These are phyloP conservation scores for Deinandra increscens DNA, from an alignment of 129 eudicot genomes.

Conservation along the genomic window DNA sequence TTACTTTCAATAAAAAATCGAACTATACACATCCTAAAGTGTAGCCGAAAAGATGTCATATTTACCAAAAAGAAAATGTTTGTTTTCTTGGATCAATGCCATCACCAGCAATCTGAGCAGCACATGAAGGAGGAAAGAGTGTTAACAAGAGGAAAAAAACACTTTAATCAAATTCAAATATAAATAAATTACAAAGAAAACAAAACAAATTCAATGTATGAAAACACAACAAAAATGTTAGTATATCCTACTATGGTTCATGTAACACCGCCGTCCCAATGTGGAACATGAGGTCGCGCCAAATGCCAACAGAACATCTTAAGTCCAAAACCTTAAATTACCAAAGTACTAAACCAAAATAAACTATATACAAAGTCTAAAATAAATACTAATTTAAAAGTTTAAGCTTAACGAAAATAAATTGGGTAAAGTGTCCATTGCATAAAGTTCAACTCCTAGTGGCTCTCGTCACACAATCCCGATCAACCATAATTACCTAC, in stretches of 20 bases:
- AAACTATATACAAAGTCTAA: too few species aligned
- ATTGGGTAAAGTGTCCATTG: too few species aligned
- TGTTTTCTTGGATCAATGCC: slow-evolving; percentile 75
- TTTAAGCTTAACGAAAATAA: too few species aligned
- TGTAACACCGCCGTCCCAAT: too few species aligned
- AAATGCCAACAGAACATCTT: too few species aligned
- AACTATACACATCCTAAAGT: slow-evolving; percentile 9
- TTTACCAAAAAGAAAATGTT: slow-evolving; percentile 65
- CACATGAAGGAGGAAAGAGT: slow-evolving; percentile 12
- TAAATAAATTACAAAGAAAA: not conserved
- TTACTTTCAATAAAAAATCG: not conserved
- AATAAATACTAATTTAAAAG: too few species aligned
- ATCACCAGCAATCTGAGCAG: slow-evolving; percentile 52
- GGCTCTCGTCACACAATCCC: too few species aligned
- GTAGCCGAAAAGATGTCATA: not conserved
- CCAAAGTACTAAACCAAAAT: too few species aligned
- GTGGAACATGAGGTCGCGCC: too few species aligned
- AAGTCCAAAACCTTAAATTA: too few species aligned
- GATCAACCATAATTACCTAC: too few species aligned
- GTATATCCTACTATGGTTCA: slow-evolving; percentile 15
- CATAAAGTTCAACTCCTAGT: too few species aligned
- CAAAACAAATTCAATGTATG: not conserved
- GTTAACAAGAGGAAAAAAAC: slow-evolving; percentile 16
- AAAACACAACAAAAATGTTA: slow-evolving; percentile 10
- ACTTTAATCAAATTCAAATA: slow-evolving; percentile 8